Conservation (phyloP, 2,329 filamentous ascomycete genomes). For the Penicillium sp. region DNA sequence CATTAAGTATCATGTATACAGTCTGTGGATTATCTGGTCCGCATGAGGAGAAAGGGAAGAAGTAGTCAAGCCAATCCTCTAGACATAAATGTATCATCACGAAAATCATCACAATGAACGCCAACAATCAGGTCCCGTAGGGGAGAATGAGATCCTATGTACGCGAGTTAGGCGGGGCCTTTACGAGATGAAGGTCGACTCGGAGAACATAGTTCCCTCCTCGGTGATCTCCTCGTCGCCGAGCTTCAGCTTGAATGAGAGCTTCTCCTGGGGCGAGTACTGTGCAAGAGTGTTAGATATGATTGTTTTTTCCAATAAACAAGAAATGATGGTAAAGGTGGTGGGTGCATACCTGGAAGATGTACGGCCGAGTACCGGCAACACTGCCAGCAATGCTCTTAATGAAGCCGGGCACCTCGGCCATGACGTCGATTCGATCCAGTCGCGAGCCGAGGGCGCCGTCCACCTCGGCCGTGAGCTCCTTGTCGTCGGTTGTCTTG, state of each 20-base stretch:
- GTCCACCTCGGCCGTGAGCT: slow-evolving; percentile 67
- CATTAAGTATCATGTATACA: slow-evolving; percentile 32
- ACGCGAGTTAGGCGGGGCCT: slow-evolving; percentile 17
- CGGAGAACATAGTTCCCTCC: slow-evolving; percentile 74
- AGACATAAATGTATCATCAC: slow-evolving; percentile 31
- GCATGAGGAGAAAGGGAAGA: slow-evolving; percentile 14
- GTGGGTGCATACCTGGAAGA: slow-evolving; percentile 73
- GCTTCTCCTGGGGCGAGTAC: slow-evolving; percentile 66
- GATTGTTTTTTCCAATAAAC: not conserved
- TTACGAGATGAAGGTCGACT: slow-evolving; percentile 92
- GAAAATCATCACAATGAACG: slow-evolving; percentile 27
- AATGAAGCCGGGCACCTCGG: slow-evolving; percentile 90
- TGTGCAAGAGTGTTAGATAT: slow-evolving; percentile 37
- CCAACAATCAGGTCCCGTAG: slow-evolving; percentile 23
- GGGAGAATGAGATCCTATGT: slow-evolving; percentile 28
- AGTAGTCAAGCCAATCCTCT: slow-evolving; percentile 22
- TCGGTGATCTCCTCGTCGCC: slow-evolving; percentile 77
- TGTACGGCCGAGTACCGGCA: slow-evolving; percentile 92
- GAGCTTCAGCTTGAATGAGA: slow-evolving; percentile 78
- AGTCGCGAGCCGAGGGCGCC: slow-evolving; percentile 65
- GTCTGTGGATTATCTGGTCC: slow-evolving; percentile 25
- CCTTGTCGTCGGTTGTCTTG: slow-evolving; percentile 71
- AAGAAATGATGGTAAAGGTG: not conserved
- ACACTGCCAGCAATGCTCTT: slow-evolving; percentile 89
- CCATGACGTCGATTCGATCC: slow-evolving; percentile 93